Evolutionary conservation across 148 eudicot species (phyloP), one percentile per base, ranked within the genome.

Genomic region (Cornus kousa): DNA sequence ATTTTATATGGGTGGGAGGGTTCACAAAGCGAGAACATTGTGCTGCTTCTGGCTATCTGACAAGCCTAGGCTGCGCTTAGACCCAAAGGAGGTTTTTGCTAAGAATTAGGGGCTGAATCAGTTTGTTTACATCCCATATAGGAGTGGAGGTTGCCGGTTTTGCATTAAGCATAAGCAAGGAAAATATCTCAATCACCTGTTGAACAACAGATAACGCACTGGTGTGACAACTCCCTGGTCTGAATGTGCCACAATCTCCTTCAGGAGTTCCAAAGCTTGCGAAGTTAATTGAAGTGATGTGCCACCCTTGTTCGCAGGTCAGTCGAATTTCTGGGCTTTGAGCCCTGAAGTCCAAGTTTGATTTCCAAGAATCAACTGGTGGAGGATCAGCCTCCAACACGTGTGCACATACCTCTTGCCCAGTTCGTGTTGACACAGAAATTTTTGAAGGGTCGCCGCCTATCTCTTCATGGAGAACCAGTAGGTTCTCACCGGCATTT

Each of bases 381-480:
- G 86, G 83, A 75, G 79, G 82, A 79, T 88, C 90, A 67, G 70
- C 70, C 74, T 88, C 87, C 20, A 85, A 73, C 65, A 86, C 85
- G 67, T 72, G 82, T 8, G 74, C 80, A 59, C 90, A 88, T 43
- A 83, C 75, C 78, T 55, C 72, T 43, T 83, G 85, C 60, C 84
- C 84, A 7, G 77, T 78, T 70, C 70, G 83, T 68, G 85, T 78
- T 6, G 46, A 19, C 37, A 88, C 2, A 20, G 84, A 81, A 48
- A 86, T 86, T 70, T 79, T 82, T 65, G 84, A 81, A 40, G 91
- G 88, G 78, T 88, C 86, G 33, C 91, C 91, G 2, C 91, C 87
- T 33, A 88, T 78, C 75, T 88, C 91, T 80, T 88, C 88, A 79
- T 80, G 88, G 67, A 88, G 76, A 55, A 88, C 90, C 68, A 88